Evolutionary conservation across 148 eudicot species (phyloP), one percentile per base, ranked within the genome.

Genomic region (Salicornia ramosissima): DNA sequence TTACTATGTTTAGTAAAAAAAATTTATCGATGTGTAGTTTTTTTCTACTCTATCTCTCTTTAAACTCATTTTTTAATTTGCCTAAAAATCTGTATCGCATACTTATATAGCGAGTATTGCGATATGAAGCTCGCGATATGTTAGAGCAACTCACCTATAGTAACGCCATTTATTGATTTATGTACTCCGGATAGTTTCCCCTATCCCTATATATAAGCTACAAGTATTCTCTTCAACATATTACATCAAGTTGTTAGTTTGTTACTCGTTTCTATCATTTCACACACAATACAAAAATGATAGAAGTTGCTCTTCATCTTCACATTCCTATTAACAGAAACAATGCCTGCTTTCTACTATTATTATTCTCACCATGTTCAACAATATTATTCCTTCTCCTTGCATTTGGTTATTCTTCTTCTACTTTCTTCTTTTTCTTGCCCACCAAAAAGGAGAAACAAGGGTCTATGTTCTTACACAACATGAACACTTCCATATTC

Each of bases 201-300:
- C n/a, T n/a, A n/a, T 75, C 71, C 62, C 42, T 54, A 65, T 39
- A 80, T 46, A 64, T 28, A 29, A 4, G 56, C 59, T 31, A 79
- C 59, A 53, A 70, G 21, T 79, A 58, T 61, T 75, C 78, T 57
- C 79, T 75, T 74, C 81, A 70, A 54, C 8, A 53, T 14, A 6
- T 43, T 24, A 47, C 81, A 71, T 78, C 74, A 71, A 70, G 13
- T n/a, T 22, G 25, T 45, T 18, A n/a, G n/a, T n/a, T 49, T n/a
- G 9, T 62, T 70, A 3, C 72, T 18, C 25, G 25, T 56, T 77
- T 80, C 81, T 70, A 78, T 78, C 81, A 75, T 70, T 81, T 81
- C 84, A 72, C 46, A 9, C 34, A 50, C 43, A 62, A 66, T n/a
- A n/a, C n/a, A n/a, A n/a, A n/a, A n/a, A n/a, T 31, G 30, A 53